Conservation (phyloP, 2,329 filamentous ascomycete species). For the Diaporthe sp. region DNA sequence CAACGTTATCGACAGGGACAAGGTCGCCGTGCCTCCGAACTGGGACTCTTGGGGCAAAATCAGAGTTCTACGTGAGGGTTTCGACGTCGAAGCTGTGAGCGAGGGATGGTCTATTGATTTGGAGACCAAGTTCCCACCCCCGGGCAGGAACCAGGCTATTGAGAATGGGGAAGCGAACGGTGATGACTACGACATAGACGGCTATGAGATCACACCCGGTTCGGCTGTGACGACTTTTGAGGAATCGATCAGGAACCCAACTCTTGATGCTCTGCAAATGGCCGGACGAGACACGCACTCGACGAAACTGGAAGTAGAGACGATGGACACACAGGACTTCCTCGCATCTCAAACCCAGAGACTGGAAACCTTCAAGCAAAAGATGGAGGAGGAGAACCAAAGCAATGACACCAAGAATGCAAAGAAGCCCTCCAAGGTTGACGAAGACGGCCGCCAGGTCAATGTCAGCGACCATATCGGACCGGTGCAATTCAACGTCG, state of each 20-base stretch:
- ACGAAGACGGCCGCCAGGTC: conserved; percentile 52
- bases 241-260: conserved; percentile 82
- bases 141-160: conserved; percentile 44
- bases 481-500: conserved; percentile 97
- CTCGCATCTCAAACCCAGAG: conserved; percentile 80
- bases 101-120: conserved; percentile 89
- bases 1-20: conserved; percentile 93
- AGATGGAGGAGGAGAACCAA: conserved; percentile 63
- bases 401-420: conserved; percentile 62
- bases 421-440: conserved; percentile 56
- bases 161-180: conserved; percentile 44
- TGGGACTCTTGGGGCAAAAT: conserved; percentile 99
- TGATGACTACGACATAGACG: conserved; percentile 47
- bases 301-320: conserved; percentile 71
- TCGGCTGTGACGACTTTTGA: conserved; percentile 82
- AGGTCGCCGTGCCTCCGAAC: conserved; percentile 93
- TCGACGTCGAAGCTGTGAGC: conserved; percentile 90
- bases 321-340: conserved; percentile 84
- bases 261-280: conserved; percentile 71
- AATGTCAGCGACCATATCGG: conserved; percentile 85
- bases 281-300: conserved; percentile 63
- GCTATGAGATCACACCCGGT: conserved; percentile 58
- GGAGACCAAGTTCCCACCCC: conserved; percentile 65
- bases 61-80: conserved; percentile 88
- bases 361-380: conserved; percentile 75